Evolutionary conservation across 2,329 filamentous ascomycete species (phyloP).

Genomic region (Fusarium sp.): DNA sequence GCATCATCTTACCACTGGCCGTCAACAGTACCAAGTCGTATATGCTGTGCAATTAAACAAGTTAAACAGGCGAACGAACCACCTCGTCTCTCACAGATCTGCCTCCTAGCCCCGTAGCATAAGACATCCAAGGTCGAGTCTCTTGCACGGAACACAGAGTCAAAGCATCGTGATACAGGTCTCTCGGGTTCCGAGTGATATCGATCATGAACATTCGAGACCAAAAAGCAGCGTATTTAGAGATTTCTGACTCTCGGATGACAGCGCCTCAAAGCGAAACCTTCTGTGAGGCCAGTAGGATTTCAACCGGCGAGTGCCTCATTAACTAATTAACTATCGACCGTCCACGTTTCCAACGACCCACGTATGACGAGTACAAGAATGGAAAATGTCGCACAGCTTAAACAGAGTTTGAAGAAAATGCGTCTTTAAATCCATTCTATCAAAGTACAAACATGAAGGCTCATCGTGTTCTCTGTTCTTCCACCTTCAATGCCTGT

Average conservation of each 20-base stretch:
- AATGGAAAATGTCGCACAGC: constrained; percentile 21
- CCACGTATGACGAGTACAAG: constrained; percentile 33
- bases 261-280: too few relatives aligned
- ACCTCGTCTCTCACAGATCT: too few relatives aligned
- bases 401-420: neutral
- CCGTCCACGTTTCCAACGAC: constrained; percentile 31
- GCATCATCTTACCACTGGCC: too few relatives aligned
- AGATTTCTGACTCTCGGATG: too few relatives aligned
- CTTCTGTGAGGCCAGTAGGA: neutral
- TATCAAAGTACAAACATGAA: neutral
- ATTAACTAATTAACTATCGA: constrained; percentile 12
- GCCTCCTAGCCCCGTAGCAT: neutral
- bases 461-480: neutral
- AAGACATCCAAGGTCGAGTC: neutral
- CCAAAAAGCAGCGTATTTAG: too few relatives aligned
- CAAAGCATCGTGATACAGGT: neutral
- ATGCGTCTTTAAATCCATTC: neutral
- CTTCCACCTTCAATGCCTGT: neutral
- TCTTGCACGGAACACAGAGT: neutral
- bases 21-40: neutral
- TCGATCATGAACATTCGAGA: neutral
- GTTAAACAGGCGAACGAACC: neutral
- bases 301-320: neutral
- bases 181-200: neutral
- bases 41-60: neutral